A percentile compares a stretch with the other conserved stretches of the same genome.
Conservation (phyloP, 805 yeast species). For the Candida argentea region DNA sequence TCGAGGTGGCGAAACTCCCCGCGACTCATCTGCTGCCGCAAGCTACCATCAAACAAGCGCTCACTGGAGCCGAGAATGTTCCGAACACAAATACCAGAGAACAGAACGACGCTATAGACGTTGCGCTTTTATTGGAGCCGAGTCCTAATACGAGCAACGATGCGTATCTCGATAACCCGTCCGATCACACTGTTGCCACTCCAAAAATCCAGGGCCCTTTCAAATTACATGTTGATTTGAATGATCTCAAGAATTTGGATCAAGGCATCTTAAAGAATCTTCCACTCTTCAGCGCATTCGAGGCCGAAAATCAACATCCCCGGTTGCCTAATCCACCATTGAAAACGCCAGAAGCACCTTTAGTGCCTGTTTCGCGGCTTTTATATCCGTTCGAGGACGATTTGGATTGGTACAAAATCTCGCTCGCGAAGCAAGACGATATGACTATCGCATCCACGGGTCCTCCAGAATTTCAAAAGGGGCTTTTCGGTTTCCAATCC, state of each 20-base stretch:
- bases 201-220: conserved; percentile 22
- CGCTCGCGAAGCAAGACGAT: conserved; percentile 31
- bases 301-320: conserved; percentile 14
- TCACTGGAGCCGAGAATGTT: conserved; percentile 1
- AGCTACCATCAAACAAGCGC: conserved; percentile 1
- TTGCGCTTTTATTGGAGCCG: conserved; percentile 15
- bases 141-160: conserved; percentile 21
- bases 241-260: conserved; percentile 35
- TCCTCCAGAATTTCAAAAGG: conserved; percentile 41
- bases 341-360: conserved; percentile 19
- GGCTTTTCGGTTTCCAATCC: conserved; percentile 43
- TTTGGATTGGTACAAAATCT: conserved; percentile 48
- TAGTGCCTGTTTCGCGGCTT: conserved; percentile 56
- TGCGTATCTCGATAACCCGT: conserved; percentile 8
- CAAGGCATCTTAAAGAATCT: conserved; percentile 37
- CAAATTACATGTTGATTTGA: conserved; percentile 33
- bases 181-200: background rate
- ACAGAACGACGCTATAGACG: conserved; percentile 19
- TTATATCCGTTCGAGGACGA: conserved; percentile 57
- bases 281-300: conserved; percentile 40
- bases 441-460: conserved; percentile 8
- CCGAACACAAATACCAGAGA: background rate
- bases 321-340: conserved; percentile 14
- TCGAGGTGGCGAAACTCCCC: conserved; percentile 1
- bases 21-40: too few relatives aligned